Evolutionary conservation across 345 rosid genomes (phyloP), one percentile per base, ranked within the genome.

Genomic region (Syzygium aromaticum): DNA sequence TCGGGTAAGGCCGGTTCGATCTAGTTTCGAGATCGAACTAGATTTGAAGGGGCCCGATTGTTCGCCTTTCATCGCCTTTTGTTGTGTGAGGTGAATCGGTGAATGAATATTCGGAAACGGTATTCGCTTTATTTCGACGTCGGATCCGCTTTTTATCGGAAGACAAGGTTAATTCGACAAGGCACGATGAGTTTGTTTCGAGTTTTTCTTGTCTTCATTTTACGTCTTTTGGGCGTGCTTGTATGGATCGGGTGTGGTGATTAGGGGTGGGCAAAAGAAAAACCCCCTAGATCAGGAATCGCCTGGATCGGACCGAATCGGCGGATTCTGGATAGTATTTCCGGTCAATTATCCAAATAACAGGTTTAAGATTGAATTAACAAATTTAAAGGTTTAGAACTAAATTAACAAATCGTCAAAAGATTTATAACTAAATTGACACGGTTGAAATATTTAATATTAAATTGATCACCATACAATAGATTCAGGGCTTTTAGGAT

Each of bases 11-110:
- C 23, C 2, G 25, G 0, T 73, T 33, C 1, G 14, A 73, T 38
- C 13, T 4, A 38, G 22, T 73, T 73, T 38, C 4, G 22, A 38
- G 27, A 33, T 38, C 1, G 7, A 73, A 38, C 0, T 0, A 0
- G 3, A 1, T 13, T 4, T 43, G 46, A 43, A 43, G 46, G 6
- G 59, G 22, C 59, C 33, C 0, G 1, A 67, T 0, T 0, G 0
- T 30, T 64, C 0, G 1, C 1, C 77, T 30, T 16, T 30, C 1
- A 64, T 9, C 0, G 1, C 16, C 5, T 28, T 28, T 0, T 64
- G 5, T 1, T 7, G 13, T 63, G 4, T 15, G 1, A 64, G 11
- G 0, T 25, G 5, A 28, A 64, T 64, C 7, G 22, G 5, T 28
- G 6, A n/a, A n/a, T n/a, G n/a, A n/a, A n/a, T n/a, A n/a, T n/a